A percentile compares a stretch with the other conserved stretches of the same genome.
phyloP scores from a whole-genome alignment of 495 filamentous ascomycete species.

The Pseudotulostoma volvatum region DNA sequence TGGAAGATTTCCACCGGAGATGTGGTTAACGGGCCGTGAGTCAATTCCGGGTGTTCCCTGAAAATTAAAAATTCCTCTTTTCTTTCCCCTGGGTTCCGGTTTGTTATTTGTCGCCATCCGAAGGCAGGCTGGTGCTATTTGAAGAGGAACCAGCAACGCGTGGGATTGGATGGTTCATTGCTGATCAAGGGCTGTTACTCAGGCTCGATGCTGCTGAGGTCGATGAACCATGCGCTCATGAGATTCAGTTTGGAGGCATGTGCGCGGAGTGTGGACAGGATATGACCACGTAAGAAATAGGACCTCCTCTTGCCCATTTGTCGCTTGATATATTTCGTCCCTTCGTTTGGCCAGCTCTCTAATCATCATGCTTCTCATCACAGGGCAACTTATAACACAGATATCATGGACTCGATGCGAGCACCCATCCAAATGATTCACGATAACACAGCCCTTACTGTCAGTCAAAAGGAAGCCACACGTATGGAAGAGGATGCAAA shows the following conservation, averaged over 20 bases:
- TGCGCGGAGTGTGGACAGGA: constrained; percentile 91
- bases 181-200: too few species aligned
- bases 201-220: constrained; percentile 53
- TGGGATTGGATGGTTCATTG: background rate
- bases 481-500: constrained; percentile 76
- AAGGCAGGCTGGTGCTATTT: too few species aligned
- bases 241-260: constrained; percentile 75
- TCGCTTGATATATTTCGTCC: too few species aligned
- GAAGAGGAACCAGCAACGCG: background rate
- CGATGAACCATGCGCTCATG: constrained; percentile 82
- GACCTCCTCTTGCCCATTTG: too few species aligned
- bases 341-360: constrained; percentile 1
- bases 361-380: background rate
- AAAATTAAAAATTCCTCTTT: too few species aligned
- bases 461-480: constrained; percentile 57
- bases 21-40: constrained; percentile 39
- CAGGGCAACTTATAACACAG: constrained; percentile 43
- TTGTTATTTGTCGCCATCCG: background rate
- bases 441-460: constrained; percentile 64
- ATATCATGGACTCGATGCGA: constrained; percentile 47
- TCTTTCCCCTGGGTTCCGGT: background rate
- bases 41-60: constrained; percentile 4
- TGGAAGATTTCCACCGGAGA: constrained; percentile 66
- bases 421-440: constrained; percentile 89
- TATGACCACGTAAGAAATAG: constrained; percentile 58